Conservation (phyloP, 768 basidiomycete species). For the Pholiota molesta region DNA sequence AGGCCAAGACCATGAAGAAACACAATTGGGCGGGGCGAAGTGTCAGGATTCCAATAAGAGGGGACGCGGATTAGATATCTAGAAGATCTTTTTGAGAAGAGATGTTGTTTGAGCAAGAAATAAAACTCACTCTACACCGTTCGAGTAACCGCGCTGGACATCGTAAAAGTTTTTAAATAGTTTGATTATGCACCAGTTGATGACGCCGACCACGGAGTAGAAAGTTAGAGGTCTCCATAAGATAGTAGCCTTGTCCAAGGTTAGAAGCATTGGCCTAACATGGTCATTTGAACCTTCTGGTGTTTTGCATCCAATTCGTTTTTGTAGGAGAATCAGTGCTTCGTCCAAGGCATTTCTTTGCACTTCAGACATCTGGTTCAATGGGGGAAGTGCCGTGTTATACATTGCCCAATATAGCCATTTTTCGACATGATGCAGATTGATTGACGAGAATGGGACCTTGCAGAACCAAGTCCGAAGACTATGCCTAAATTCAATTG, state of each 20-base stretch:
- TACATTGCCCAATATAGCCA: conserved; percentile 90
- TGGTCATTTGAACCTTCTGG: conserved; percentile 59
- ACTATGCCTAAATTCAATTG: conserved; percentile 70
- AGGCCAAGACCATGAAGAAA: conserved; percentile 91
- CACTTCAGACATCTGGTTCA: conserved; percentile 45
- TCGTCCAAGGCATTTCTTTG: conserved; percentile 58
- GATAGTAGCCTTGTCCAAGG: conserved; percentile 77
- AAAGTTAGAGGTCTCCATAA: conserved; percentile 67
- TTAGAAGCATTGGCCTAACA: conserved; percentile 64
- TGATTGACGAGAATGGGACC: conserved; percentile 74
- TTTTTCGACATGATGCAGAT: conserved; percentile 58
- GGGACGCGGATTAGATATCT: conserved; percentile 83
- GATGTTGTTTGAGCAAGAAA: background rate
- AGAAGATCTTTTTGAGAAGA: background rate
- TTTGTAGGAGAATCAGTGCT: conserved; percentile 65
- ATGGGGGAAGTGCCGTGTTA: conserved; percentile 61
- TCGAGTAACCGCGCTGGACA: conserved; percentile 48
- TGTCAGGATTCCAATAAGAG: conserved; percentile 57
- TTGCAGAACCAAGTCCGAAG: conserved; percentile 80
- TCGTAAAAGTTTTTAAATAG: conserved; percentile 41
- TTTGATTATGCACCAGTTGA: conserved; percentile 50
- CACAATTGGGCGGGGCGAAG: conserved; percentile 69
- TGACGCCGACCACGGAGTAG: conserved; percentile 53
- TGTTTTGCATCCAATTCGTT: conserved; percentile 67
- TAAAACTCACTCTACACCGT: conserved; percentile 67